Base-by-base conservation (phyloP, 306 rosid species). In the Dalbergia oliveri region DNA sequence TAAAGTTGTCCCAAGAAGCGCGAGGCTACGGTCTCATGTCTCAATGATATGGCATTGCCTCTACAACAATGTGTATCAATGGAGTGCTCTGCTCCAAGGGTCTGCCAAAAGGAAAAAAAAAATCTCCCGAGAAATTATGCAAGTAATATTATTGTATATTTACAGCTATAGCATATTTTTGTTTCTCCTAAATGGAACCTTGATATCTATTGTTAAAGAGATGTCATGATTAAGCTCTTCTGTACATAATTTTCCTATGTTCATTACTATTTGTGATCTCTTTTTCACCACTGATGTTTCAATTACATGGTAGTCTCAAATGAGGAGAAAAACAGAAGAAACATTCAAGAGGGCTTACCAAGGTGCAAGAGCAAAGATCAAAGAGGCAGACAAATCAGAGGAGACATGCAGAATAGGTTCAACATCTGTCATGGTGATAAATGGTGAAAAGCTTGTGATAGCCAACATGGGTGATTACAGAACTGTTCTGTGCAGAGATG, bases 401-500 rank as follows among this genome's bases (percentile, higher is more conserved):
- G 91, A 86, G 71, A 49, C 11, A 33, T 31, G 69, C 63, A 67
- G 56, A 61, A 76, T 76, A 1, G 89, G 97, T 7, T 91, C 94
- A 33, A 93, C 87, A 67, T 91, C 97, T 6, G 98, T 74, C 14
- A 84, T 92, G 80, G 88, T 94, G 6, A 89, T 91, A 56, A 83
- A 88, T 68, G 97, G 93, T 37, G 92, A 91, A 73, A 92, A 80
- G 81, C 89, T 94, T 53, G 97, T 92, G 58, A 79, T 88, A 41
- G 92, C 91, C 59, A 85, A 81, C 85, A 89, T 89, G 81, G 98
- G 98, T 43, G 86, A 87, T 54, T 94, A 90, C 37, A 87, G 81
- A 81, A 93, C 92, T 76, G 90, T 94, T 72, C 65, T 94, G 57
- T 94, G 97, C 58, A 91, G 88, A 89, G 79, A 91, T 80, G 98